Evolutionary conservation across 345 rosid species (phyloP), one percentile per base, ranked within the genome.

Genomic region (Citropsis articulata): DNA sequence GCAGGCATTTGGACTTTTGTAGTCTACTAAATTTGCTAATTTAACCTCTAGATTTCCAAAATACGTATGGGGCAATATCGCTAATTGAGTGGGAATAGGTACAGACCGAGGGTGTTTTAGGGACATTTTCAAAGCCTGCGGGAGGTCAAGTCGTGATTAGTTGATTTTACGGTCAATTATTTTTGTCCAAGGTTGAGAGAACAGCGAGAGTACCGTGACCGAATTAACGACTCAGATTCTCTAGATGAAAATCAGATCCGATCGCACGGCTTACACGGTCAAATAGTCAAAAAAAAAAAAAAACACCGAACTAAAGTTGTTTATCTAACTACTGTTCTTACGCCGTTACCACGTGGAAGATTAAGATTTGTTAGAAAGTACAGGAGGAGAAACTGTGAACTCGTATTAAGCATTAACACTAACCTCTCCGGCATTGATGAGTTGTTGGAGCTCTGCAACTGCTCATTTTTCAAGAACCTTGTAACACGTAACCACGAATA

Each of bases 361-460:
- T 62, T 5, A 24, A 61, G 83, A 78, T 83, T 62, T 12, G 56
- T 60, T 25, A 36, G 61, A 66, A 75, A 72, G 59, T 61, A 62
- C 57, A 59, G 12, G n/a, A 12, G 35, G 24, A 7, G 63, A 13
- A 48, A 45, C 12, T 5, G 40, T 30, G 60, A 30, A 66, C 28
- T 75, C 13, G 12, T 45, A 30, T 22, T 25, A 42, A 55, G 14
- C 25, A 30, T 30, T 21, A 70, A 48, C 62, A 79, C 93, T 89
- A 73, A 88, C 97, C 89, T 66, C 67, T 85, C 79, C 77, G 81
- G 84, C 85, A 73, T 81, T 75, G 97, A 84, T 69, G 93, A 81
- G 85, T 87, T 87, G 77, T 80, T 85, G 75, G 78, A 71, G 82
- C 86, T 81, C 82, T 79, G 87, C 78, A 64, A 65, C 74, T 74